Conservation (phyloP, 192 early-diverging fungal species). For the Tieghemiomyces parasiticus region DNA sequence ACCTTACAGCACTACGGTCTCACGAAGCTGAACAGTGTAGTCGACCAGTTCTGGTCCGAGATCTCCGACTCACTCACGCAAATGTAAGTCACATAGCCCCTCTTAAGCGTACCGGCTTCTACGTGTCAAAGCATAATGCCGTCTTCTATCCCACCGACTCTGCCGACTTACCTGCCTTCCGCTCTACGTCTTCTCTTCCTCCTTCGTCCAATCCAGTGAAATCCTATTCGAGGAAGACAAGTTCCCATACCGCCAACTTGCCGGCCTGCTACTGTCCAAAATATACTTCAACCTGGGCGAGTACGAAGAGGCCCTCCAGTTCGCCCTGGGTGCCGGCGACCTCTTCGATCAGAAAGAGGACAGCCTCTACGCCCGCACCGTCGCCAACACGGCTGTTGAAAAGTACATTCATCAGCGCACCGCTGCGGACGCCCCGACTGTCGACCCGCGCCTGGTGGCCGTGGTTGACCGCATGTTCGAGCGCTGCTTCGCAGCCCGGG, state of each 20-base stretch:
- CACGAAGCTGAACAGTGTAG: conserved; percentile 72
- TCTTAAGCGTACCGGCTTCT: too few relatives aligned
- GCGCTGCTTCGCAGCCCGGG: conserved; percentile 70
- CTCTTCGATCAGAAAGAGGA: conserved; percentile 70
- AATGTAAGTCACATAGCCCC: conserved; percentile 18
- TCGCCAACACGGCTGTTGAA: conserved; percentile 76
- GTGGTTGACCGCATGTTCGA: conserved; percentile 94
- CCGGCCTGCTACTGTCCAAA: conserved; percentile 94
- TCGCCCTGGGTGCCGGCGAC: conserved; percentile 87
- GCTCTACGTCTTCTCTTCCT: background rate
- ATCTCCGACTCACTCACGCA: conserved; percentile 84
- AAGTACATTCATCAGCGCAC: conserved; percentile 76
- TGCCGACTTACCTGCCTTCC: background rate
- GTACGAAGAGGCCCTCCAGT: conserved; percentile 85
- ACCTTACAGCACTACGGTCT: conserved; percentile 89
- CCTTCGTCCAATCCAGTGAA: conserved; percentile 43
- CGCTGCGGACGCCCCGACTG: conserved; percentile 21
- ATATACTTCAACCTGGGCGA: conserved; percentile 96
- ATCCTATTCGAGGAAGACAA: conserved; percentile 82
- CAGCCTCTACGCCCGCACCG: conserved; percentile 86
- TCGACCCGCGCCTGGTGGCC: conserved; percentile 68
- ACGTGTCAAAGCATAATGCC: too few relatives aligned
- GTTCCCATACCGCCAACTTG: conserved; percentile 75
- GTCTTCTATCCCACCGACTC: background rate
- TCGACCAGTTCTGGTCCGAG: conserved; percentile 96